Conservation (phyloP, 1,139 yeast species). For the Suhomyces maxii region DNA sequence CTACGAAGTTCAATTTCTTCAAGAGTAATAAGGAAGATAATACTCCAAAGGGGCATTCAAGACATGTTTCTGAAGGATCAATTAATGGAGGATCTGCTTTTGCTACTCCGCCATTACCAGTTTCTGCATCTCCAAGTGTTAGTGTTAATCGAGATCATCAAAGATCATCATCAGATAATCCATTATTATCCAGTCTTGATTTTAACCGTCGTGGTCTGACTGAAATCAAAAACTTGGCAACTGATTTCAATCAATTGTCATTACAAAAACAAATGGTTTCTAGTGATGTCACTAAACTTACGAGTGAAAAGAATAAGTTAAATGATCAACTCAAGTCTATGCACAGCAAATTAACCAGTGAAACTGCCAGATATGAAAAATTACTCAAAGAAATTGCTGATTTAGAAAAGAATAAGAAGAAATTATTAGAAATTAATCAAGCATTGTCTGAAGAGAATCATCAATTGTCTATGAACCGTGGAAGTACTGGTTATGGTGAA, state of each 20-base stretch:
- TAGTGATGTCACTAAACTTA: conserved; percentile 31
- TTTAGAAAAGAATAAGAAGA: conserved; percentile 27
- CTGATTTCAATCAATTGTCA: conserved; percentile 46
- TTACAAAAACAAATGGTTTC: conserved; percentile 25
- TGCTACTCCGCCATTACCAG: conserved; percentile 49
- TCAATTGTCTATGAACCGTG: conserved; percentile 17
- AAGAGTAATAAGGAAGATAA: conserved; percentile 23
- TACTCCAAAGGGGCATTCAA: conserved; percentile 28
- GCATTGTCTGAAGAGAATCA: conserved; percentile 28
- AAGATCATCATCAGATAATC: conserved; percentile 43
- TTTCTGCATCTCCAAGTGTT: conserved; percentile 18
- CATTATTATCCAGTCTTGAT: conserved; percentile 21
- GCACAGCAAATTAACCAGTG: conserved; percentile 7
- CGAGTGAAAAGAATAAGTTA: conserved; percentile 29
- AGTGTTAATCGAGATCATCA: conserved; percentile 25
- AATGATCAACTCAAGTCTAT: conserved; percentile 25
- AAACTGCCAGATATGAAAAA: conserved; percentile 24
- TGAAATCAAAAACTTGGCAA: conserved; percentile 38
- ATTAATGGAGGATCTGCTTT: conserved; percentile 35
- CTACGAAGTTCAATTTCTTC: conserved; percentile 37
- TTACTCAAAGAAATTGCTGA: conserved; percentile 31
- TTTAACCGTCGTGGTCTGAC: conserved; percentile 4
- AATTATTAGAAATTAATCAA: conserved; percentile 26
- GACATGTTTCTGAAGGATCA: conserved; percentile 47
- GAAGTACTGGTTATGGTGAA: conserved; percentile 9